Evolutionary conservation across 148 eudicot species (phyloP).

Genomic region (Pharnaceum exiguum): DNA sequence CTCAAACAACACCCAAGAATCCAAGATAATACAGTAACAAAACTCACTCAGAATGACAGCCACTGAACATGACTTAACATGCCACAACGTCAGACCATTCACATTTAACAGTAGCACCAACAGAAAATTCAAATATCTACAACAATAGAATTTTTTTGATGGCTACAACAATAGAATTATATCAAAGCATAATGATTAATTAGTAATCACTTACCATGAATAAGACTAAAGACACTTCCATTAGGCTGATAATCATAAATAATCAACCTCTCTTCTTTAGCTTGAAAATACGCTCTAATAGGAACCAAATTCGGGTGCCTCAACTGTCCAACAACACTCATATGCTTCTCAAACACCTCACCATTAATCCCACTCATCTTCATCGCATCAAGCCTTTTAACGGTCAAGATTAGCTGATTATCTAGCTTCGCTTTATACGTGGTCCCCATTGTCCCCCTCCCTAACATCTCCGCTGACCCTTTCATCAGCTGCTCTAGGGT

Average conservation of each 20-base stretch:
- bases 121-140: neutral
- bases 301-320: constrained; percentile 87
- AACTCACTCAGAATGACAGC: too few relatives aligned
- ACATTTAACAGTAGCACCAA: too few relatives aligned
- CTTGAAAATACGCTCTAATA: constrained; percentile 75
- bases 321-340: constrained; percentile 60
- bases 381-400: constrained; percentile 72
- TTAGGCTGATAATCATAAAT: constrained; percentile 78
- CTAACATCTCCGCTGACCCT: constrained; percentile 84
- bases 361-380: constrained; percentile 42
- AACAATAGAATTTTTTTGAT: neutral
- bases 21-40: too few relatives aligned
- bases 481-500: constrained; percentile 73
- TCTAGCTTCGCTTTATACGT: constrained; percentile 82
- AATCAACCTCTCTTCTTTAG: constrained; percentile 63
- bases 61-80: too few relatives aligned
- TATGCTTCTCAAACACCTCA: constrained; percentile 52
- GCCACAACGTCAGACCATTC: too few relatives aligned
- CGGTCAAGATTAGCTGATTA: constrained; percentile 51
- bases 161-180: neutral
- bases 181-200: neutral
- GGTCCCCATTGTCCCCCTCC: constrained; percentile 75
- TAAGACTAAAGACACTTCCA: constrained; percentile 82
- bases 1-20: neutral
- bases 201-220: constrained; percentile 65